Evolutionary conservation across 2,329 filamentous ascomycete genomes (phyloP).

Genomic region (Botrytis deweyae): DNA sequence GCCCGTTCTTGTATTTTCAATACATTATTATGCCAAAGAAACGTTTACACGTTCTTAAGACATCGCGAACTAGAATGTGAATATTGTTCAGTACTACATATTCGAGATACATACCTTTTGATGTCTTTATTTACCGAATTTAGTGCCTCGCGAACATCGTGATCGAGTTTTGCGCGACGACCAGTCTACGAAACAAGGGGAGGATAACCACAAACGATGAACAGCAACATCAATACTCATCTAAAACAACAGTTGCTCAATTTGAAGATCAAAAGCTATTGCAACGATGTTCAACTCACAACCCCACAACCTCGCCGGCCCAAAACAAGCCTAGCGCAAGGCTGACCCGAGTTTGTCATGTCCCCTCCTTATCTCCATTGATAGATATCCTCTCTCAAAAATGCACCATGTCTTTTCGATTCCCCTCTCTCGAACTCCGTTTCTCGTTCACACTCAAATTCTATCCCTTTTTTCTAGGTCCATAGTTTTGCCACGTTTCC

Average conservation of each 20-base stretch:
- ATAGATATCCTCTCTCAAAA: slow-evolving; percentile 1
- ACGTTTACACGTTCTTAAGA: neutral
- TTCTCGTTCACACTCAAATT: neutral
- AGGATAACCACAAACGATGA: neutral
- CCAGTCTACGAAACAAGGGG: neutral
- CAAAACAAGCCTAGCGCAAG: slow-evolving; percentile 5
- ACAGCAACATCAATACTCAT: neutral
- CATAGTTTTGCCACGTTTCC: neutral
- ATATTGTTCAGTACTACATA: neutral
- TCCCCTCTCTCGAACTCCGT: neutral
- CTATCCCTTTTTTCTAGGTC: neutral
- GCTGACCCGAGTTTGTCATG: slow-evolving; percentile 13
- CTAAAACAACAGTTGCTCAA: neutral
- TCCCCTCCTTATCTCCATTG: slow-evolving; percentile 9
- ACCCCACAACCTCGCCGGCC: slow-evolving; percentile 2
- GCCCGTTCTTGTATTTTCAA: neutral
- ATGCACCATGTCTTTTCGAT: slow-evolving; percentile 7
- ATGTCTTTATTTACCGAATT: neutral
- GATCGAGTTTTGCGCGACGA: neutral
- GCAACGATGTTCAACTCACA: neutral
- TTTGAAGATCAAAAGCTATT: neutral
- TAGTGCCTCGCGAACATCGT: no score
- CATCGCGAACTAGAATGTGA: no score
- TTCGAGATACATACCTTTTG: neutral
- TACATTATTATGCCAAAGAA: neutral